Evolutionary conservation across 495 filamentous ascomycete species (phyloP), one percentile per base, ranked within the genome.

Genomic region (Penicillium subrubescens): DNA sequence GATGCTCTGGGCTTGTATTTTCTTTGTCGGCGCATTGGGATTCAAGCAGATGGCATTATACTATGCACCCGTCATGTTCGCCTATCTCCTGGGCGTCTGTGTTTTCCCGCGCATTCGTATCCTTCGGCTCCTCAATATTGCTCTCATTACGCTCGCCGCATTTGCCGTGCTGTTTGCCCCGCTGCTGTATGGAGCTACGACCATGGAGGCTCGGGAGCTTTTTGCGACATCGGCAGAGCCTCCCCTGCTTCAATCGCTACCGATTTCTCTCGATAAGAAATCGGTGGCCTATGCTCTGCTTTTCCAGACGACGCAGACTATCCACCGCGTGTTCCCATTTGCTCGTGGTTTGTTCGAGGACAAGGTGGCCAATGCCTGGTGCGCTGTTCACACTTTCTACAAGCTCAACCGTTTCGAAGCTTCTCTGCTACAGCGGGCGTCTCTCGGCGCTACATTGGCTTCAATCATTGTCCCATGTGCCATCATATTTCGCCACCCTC

Each of bases 41-140:
- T 99, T 97, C 81, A 99, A 99, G 81, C 95, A 99, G 74, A 99
- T 99, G 95, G 95, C 94, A 4, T 81, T 99, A 11, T 99, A 97
- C 76, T 99, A 97, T 75, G 93, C 95, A 3, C 93, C 96, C 1
- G 88, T 89, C 14, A 88, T 98, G 58, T 97, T 97, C 73, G 89
- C 93, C 8, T 98, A 94, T 69, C 88, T 99, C 1, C 81, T 97
- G 7, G 94, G 95, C 8, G 84, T 87, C 71, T 97, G 94, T 75
- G 67, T 95, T 25, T 89, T 90, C 61, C 93, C 93, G 8, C 82
- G 84, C 11, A 78, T 93, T 66, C 88, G 89, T 51, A 67, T 90
- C n/a, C 52, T 81, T 2, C 88, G 92, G 8, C 82, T 99, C 15
- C 37, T 96, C 19, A 84, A 84, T 37, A 93, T 98, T 57, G 87